Base-by-base conservation (phyloP, 2,329 filamentous ascomycete species). In the Trichoderma atrobrunneum region DNA sequence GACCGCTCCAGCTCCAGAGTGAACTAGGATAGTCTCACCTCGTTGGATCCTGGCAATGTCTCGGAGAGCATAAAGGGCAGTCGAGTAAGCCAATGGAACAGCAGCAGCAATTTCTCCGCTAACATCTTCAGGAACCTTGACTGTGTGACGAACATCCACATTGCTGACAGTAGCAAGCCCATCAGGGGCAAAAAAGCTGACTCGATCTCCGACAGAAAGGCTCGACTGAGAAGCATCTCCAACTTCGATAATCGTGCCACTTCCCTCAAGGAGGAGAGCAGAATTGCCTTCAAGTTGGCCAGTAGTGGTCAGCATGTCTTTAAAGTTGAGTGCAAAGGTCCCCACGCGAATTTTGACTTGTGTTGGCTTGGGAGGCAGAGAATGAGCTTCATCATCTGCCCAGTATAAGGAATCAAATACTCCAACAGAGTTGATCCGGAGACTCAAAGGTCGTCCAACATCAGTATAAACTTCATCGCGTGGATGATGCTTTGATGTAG, bases 21-120 rank as follows among this genome's bases (percentile, higher is more conserved):
- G 75, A 8, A 78, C 74, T n/a, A 78, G 68, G 32, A 78, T 61
- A 5, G 34, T 70, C 28, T 77, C 68, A 7, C 77, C 77, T 3
- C 71, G 72, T 14, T 72, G 64, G 8, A 82, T 71, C 5, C 76
- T 71, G 7, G 75, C 80, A n/a, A 78, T n/a, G 12, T 78, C 34
- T 18, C 76, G 62, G 1, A 82, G 73, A 5, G 73, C 51, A 43
- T 56, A 71, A 12, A 73, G 54, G 2, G 62, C 72, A 18, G 72
- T 66, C 8, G 68, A 66, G 26, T 71, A 73, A 24, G 67, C 68
- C 39, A 73, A 18, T 4, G 72, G 72, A 18, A 71, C 36, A 5
- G 62, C 36, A 12, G 72, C 28, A 7, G 72, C 72, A 24, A 18
- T 21, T 2, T 66, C 68, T 2, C 32, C 51, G n/a, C 16, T n/a